These are phyloP conservation scores for Stemphylium lycopersici DNA, from an alignment of 2,329 filamentous ascomycete species.

Conservation along the genomic window DNA sequence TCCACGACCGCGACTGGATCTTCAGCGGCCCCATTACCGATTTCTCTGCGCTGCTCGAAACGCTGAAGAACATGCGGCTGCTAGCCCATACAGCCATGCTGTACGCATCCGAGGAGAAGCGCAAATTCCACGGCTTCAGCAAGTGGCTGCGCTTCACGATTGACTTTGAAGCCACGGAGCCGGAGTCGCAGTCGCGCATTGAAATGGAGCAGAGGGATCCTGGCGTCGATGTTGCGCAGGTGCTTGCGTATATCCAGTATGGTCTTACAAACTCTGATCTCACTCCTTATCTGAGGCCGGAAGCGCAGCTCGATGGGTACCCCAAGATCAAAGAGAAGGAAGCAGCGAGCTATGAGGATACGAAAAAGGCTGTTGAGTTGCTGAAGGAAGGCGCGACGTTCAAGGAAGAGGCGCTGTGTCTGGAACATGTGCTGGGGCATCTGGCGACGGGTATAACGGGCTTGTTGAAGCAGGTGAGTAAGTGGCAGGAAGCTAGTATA, in stretches of 20 bases:
- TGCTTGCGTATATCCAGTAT: conserved; percentile 78
- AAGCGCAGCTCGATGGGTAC: conserved; percentile 41
- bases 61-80: conserved; percentile 75
- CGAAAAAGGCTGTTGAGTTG: conserved; percentile 39
- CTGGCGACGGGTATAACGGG: conserved; percentile 42
- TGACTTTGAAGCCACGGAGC: conserved; percentile 72
- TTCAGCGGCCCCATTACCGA: conserved; percentile 57
- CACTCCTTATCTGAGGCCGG: conserved; percentile 60
- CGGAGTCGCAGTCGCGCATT: conserved; percentile 63
- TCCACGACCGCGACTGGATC: conserved; percentile 69
- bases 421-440: conserved; percentile 48
- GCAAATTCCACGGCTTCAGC: conserved; percentile 79
- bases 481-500: conserved; percentile 59
- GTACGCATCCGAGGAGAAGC: conserved; percentile 75
- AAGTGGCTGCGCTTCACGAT: conserved; percentile 85
- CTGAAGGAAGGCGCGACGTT: conserved; percentile 54
- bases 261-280: conserved; percentile 72
- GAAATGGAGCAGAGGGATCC: conserved; percentile 81
- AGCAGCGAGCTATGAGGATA: conserved; percentile 38
- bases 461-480: conserved; percentile 48
- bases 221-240: conserved; percentile 72
- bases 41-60: conserved; percentile 63
- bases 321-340: conserved; percentile 6
- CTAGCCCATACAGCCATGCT: conserved; percentile 75
- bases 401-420: conserved; percentile 44